These are phyloP conservation scores for Helminthosporium solani DNA, from an alignment of 2,329 filamentous ascomycete species.

Conservation along the genomic window DNA sequence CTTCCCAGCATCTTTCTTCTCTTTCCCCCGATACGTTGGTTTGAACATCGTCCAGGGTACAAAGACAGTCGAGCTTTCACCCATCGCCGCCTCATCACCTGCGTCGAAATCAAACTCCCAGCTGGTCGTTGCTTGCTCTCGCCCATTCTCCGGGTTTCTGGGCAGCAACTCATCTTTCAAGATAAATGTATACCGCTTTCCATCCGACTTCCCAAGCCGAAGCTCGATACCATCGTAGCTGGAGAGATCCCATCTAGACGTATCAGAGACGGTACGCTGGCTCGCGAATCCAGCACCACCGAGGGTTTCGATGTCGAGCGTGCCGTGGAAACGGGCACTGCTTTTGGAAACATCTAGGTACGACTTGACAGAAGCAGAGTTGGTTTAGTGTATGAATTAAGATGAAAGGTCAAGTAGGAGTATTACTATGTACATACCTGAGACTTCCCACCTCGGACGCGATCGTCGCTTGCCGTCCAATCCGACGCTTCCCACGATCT, in stretches of 20 bases:
- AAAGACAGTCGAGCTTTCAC: constrained; percentile 46
- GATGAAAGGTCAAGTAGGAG: constrained; percentile 25
- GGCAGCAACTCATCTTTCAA: constrained; percentile 69
- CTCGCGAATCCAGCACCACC: constrained; percentile 82
- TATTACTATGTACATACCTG: too few relatives aligned
- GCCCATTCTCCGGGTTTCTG: constrained; percentile 58
- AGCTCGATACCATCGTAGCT: constrained; percentile 63
- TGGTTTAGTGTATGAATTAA: constrained; percentile 46
- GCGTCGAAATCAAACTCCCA: constrained; percentile 71
- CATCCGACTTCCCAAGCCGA: constrained; percentile 55
- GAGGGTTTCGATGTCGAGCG: constrained; percentile 70
- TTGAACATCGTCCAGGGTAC: constrained; percentile 66
- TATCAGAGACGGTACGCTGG: constrained; percentile 64
- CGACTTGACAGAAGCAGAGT: constrained; percentile 43
- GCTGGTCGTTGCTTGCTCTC: constrained; percentile 70
- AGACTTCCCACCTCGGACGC: constrained; percentile 73
- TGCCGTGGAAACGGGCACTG: constrained; percentile 62
- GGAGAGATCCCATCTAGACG: constrained; percentile 63
- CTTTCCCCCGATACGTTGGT: constrained; percentile 71
- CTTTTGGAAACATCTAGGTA: constrained; percentile 44
- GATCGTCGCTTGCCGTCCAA: constrained; percentile 73
- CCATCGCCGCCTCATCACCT: constrained; percentile 8
- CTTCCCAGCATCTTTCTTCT: constrained; percentile 59
- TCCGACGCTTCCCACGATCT: constrained; percentile 60
- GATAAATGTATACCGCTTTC: constrained; percentile 70